phyloP scores from a whole-genome alignment of 2,329 filamentous ascomycete species.

The Acrocalymma vagum region DNA sequence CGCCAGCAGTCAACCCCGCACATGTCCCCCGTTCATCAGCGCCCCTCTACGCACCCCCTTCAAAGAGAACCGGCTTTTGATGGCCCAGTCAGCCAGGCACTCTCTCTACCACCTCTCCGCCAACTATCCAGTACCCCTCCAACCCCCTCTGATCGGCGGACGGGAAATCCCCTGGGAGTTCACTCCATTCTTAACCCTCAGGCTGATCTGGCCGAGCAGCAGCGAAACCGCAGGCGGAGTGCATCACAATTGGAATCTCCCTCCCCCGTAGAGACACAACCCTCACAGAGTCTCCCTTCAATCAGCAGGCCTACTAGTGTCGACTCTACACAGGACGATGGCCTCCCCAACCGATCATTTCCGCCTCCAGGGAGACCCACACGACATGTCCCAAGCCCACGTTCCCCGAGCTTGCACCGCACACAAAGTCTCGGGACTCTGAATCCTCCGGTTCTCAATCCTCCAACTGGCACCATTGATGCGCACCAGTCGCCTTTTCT shows the following conservation, averaged over 20 bases:
- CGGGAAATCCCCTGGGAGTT: slow-evolving; percentile 50
- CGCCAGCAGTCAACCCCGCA: slow-evolving; percentile 35
- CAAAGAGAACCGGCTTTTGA: slow-evolving; percentile 30
- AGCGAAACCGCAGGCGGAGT: slow-evolving; percentile 48
- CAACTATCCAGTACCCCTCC: slow-evolving; percentile 45
- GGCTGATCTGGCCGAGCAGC: slow-evolving; percentile 41
- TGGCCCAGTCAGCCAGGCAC: slow-evolving; percentile 18
- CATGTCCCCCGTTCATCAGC: slow-evolving; percentile 34
- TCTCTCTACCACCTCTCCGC: slow-evolving; percentile 45
- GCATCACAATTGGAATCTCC: slow-evolving; percentile 55
- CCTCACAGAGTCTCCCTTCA: slow-evolving; percentile 40
- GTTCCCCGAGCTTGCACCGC: slow-evolving; percentile 62
- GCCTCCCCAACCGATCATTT: slow-evolving; percentile 30
- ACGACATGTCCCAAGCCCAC: slow-evolving; percentile 65
- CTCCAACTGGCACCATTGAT: slow-evolving; percentile 56
- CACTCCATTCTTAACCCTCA: slow-evolving; percentile 58
- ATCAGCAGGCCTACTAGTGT: slow-evolving; percentile 46
- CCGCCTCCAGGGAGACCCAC: slow-evolving; percentile 35
- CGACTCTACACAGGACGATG: slow-evolving; percentile 38
- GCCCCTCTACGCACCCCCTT: slow-evolving; percentile 35
- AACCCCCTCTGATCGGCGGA: slow-evolving; percentile 38
- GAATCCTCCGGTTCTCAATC: slow-evolving; percentile 49
- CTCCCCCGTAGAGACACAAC: slow-evolving; percentile 46
- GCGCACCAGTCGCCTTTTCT: slow-evolving; percentile 60
- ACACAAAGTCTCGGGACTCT: slow-evolving; percentile 59